These are phyloP conservation scores for Cicer pinnatifidum DNA, from an alignment of 306 rosid species.

Conservation along the genomic window DNA sequence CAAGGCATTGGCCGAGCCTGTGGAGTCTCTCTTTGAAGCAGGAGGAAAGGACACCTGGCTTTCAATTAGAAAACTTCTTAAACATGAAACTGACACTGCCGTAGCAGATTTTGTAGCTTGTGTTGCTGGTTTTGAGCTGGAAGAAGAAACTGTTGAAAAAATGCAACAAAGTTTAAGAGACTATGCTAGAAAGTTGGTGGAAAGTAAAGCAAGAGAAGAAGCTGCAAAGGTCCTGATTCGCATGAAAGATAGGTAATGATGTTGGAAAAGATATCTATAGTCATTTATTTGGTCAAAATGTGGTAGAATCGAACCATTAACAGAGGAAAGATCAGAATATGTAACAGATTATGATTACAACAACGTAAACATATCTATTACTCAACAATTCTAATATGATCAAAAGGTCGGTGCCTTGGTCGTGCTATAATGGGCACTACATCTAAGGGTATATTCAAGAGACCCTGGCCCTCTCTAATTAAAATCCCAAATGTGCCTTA, in stretches of 20 bases:
- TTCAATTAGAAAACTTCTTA: constrained; percentile 72
- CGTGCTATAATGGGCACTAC: background rate
- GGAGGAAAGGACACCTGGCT: constrained; percentile 79
- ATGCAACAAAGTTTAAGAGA: constrained; percentile 64
- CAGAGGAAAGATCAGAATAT: background rate
- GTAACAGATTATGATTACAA: background rate
- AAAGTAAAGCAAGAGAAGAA: constrained; percentile 80
- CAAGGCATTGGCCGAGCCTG: constrained; percentile 67
- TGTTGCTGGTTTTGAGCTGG: constrained; percentile 77
- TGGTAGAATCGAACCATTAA: background rate
- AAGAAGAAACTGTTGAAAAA: constrained; percentile 53
- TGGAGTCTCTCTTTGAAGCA: constrained; percentile 71
- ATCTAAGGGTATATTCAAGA: background rate
- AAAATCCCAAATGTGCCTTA: background rate
- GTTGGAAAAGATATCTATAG: constrained; percentile 6
- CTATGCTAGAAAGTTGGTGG: constrained; percentile 74
- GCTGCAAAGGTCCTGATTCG: constrained; percentile 74
- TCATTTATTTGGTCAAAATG: constrained; percentile 20
- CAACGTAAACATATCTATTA: background rate
- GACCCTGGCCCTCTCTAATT: background rate
- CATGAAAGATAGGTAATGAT: constrained; percentile 86
- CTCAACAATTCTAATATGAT: background rate
- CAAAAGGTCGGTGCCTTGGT: background rate
- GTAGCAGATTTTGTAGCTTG: constrained; percentile 55
- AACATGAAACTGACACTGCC: constrained; percentile 64